These are phyloP conservation scores for Aspergillus aculeatinus DNA, from an alignment of 2,329 filamentous ascomycete species.

Conservation along the genomic window DNA sequence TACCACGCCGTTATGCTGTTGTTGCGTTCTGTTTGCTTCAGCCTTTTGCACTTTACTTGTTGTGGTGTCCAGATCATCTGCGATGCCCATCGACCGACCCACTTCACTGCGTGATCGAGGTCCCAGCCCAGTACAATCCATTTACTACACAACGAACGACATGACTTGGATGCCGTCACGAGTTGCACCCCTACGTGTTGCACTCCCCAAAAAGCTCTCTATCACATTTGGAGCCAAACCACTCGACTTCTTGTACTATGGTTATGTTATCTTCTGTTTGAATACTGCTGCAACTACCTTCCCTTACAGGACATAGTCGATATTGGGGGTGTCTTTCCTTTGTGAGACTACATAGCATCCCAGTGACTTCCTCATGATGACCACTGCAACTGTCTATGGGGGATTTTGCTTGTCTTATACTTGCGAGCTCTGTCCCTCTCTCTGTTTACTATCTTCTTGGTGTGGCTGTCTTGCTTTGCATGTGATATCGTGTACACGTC, in stretches of 20 bases:
- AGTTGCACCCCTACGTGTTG: neutral
- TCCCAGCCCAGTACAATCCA: neutral
- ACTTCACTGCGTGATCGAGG: conserved; percentile 2
- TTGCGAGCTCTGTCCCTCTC: neutral
- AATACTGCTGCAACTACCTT: conserved; percentile 8
- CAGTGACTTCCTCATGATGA: too few relatives aligned
- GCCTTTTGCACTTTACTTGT: conserved; percentile 11
- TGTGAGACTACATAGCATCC: too few relatives aligned
- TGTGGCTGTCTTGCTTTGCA: neutral
- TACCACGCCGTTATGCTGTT: conserved; percentile 20
- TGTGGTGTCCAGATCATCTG: neutral
- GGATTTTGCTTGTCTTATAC: neutral
- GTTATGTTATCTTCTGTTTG: conserved; percentile 18
- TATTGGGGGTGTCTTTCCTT: too few relatives aligned
- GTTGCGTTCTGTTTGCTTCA: conserved; percentile 21
- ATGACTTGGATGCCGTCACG: conserved; percentile 4
- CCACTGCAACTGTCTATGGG: neutral
- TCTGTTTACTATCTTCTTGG: neutral
- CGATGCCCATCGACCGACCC: neutral
- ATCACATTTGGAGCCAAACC: neutral
- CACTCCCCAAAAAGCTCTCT: neutral
- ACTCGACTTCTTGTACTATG: conserved; percentile 25
- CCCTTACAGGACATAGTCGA: neutral
- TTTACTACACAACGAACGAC: neutral
- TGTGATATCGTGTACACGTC: neutral